A percentile compares a stretch with the other conserved stretches of the same genome.
Conservation (phyloP, 805 yeast genomes). For the Kregervanrija delftensis region DNA sequence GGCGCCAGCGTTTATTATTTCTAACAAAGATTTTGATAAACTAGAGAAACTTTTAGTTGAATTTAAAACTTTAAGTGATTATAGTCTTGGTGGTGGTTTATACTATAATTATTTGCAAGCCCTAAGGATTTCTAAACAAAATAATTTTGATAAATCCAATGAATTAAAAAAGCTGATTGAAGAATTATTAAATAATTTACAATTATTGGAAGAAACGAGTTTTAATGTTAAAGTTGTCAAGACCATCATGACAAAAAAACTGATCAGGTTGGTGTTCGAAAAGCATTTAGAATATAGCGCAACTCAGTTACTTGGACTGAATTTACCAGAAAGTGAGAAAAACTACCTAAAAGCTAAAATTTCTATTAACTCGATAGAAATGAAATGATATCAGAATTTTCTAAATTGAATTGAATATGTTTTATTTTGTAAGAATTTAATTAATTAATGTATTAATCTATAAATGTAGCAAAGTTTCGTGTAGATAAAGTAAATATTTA, state of each 20-base stretch:
- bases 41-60: constrained; percentile 33
- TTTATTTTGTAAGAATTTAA: not conserved
- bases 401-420: not conserved
- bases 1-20: constrained; percentile 67
- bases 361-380: not conserved
- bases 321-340: constrained; percentile 40
- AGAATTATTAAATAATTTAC: constrained; percentile 39
- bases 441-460: not conserved
- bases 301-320: constrained; percentile 31
- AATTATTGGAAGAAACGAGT: constrained; percentile 31
- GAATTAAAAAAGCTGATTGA: constrained; percentile 25
- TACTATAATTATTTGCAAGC: constrained; percentile 44
- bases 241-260: constrained; percentile 43
- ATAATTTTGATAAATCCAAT: constrained; percentile 9
- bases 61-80: constrained; percentile 39
- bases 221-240: constrained; percentile 41
- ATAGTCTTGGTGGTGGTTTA: constrained; percentile 54
- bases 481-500: not conserved
- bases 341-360: constrained; percentile 22
- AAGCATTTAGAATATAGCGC: constrained; percentile 21
- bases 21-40: constrained; percentile 27
- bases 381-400: too few relatives aligned
- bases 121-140: constrained; percentile 2
- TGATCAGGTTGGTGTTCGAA: constrained; percentile 36
- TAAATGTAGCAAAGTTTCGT: not conserved